A percentile compares a stretch with the other conserved stretches of the same genome.
phyloP scores from a whole-genome alignment of 495 filamentous ascomycete species.

The Neurospora sublineolata region DNA sequence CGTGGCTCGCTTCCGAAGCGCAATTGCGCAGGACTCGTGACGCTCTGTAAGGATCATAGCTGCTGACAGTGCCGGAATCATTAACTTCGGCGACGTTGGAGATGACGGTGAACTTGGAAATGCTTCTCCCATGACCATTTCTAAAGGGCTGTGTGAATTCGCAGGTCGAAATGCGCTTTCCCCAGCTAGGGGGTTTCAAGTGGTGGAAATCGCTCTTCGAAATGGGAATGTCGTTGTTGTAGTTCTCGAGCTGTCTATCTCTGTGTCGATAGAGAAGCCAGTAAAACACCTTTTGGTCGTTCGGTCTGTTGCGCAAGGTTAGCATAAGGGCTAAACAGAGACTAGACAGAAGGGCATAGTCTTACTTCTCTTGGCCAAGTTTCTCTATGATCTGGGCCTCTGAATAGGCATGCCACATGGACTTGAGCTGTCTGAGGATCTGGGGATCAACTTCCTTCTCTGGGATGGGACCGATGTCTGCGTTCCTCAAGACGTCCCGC shows the following conservation, averaged over 20 bases:
- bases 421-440: slow-evolving; percentile 70
- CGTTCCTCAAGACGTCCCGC: slow-evolving; percentile 13
- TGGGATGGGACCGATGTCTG: slow-evolving; percentile 22
- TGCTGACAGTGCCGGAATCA: slow-evolving; percentile 29
- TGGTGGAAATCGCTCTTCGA: slow-evolving; percentile 86
- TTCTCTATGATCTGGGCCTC: slow-evolving; percentile 58
- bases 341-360: slow-evolving; percentile 1
- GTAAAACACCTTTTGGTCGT: slow-evolving; percentile 89
- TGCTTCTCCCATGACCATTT: slow-evolving; percentile 38
- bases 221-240: slow-evolving; percentile 58
- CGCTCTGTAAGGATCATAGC: slow-evolving; percentile 78
- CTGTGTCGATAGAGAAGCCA: slow-evolving; percentile 67
- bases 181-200: slow-evolving; percentile 43
- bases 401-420: slow-evolving; percentile 73
- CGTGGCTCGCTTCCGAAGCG: slow-evolving; percentile 26
- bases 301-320: slow-evolving; percentile 42
- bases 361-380: slow-evolving; percentile 56
- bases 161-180: slow-evolving; percentile 38
- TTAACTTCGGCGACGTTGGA: slow-evolving; percentile 39
- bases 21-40: slow-evolving; percentile 40
- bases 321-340: slow-evolving; percentile 9
- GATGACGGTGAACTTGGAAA: slow-evolving; percentile 62
- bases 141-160: slow-evolving; percentile 32
- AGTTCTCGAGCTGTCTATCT: slow-evolving; percentile 75
- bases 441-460: slow-evolving; percentile 59